Evolutionary conservation across 495 filamentous ascomycete species (phyloP), one percentile per base, ranked within the genome.

Genomic region (Aspergillus hancockii): DNA sequence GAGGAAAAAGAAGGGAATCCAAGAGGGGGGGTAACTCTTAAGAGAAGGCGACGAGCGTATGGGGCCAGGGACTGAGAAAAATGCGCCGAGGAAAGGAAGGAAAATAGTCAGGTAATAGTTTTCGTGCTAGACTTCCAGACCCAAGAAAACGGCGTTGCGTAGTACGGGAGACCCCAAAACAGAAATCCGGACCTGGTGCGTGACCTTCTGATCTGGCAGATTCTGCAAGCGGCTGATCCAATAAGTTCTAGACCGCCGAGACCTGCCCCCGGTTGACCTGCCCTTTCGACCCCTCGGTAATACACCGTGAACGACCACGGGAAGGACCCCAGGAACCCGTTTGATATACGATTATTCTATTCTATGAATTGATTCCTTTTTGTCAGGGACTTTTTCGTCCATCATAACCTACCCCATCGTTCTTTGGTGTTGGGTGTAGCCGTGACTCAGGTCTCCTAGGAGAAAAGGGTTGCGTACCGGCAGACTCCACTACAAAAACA

Each of bases 131-230:
- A 40, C 55, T 32, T 38, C 55, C 45, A 50, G 55, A 41, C 46
- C 53, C 21, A 31, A 28, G 9, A 52, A n/a, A 8, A 16, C 8
- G 8, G 9, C 2, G 43, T 52, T 41, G 38, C 49, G n/a, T 47
- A 23, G 43, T 28, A 18, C 54, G 54, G 64, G 60, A 34, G 55
- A 46, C 25, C 64, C 64, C 55, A 67, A 67, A 67, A 54, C 31
- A 67, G 64, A 45, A 67, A 67, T 46, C 64, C 62, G 60, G 32
- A 49, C 57, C n/a, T n/a, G n/a, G n/a, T 55, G 59, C 54, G n/a
- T 46, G 55, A 57, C 59, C 63, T 32, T 65, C 63, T 65, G 62
- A 67, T 63, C 59, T 51, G 47, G 60, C 59, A 68, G 59, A 68
- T 51, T 63, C 65, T 68, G 65, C 62, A 65, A 58, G 60, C 65